Evolutionary conservation across 768 basidiomycete species (phyloP), one percentile per base, ranked within the genome.

Genomic region (Cubamyces sp.): DNA sequence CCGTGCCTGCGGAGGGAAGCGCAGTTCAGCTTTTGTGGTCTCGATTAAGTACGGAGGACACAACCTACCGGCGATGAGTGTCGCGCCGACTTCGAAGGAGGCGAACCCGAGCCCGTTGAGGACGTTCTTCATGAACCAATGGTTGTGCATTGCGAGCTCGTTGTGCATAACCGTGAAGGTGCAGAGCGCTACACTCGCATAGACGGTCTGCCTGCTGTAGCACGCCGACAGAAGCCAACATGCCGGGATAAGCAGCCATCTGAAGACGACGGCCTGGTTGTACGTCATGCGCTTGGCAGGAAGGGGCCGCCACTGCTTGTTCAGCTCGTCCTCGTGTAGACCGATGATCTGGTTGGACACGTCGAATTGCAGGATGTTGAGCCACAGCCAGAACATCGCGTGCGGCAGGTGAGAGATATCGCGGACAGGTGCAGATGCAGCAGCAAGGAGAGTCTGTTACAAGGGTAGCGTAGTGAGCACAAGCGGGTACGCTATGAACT

Each of bases 351-450:
- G 71, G 56, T 73, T 73, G n/a, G 71, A 67, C 14, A 72, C 50
- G 54, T 68, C 62, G 67, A 70, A 73, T 23, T 73, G 73, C n/a
- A 75, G 69, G 18, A 73, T 61, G 46, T 75, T 73, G 0, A 74
- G 37, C 74, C 72, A 73, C 12, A 66, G 64, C 72, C 72, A 73
- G 21, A 68, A 57, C 23, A 67, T 25, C 39, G 57, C 52, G 49
- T 69, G 64, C 0, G 48, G 53, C 5, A 67, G 15, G 25, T 51
- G 64, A 1, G 21, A 19, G 26, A 60, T 25, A n/a, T 57, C 23
- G 25, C 30, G 41, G 3, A 57, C 15, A 3, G 66, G 64, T 15
- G 65, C 54, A 1, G 65, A 65, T 2, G 65, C 67, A 19, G 57
- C 19, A 26, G 69, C 67, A 15, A 68, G 65, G 3, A 64, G 23